Evolutionary conservation across 1,284 basidiomycete genomes (phyloP).

Genomic region (Anthracocystis setariae): DNA sequence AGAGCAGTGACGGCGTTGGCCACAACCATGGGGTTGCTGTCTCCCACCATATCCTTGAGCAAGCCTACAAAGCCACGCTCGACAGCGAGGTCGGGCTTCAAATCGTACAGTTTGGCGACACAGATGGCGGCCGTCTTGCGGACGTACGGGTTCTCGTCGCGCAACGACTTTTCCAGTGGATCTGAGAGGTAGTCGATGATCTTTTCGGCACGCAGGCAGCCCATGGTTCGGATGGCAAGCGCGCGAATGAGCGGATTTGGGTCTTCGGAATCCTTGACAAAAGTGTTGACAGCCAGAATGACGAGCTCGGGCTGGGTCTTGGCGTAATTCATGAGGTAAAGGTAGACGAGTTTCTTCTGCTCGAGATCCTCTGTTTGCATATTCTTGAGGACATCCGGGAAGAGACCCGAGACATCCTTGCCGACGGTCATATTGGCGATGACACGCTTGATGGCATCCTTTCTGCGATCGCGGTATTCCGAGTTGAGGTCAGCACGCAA

Average conservation of each 20-base stretch:
- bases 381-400: slow-evolving; percentile 94
- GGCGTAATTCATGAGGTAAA: slow-evolving; percentile 98
- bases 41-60: slow-evolving; percentile 84
- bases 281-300: slow-evolving; percentile 97
- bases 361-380: slow-evolving; percentile 94
- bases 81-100: slow-evolving; percentile 92
- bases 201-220: slow-evolving; percentile 94
- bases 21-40: slow-evolving; percentile 98
- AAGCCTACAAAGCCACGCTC: slow-evolving; percentile 94
- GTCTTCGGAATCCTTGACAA: slow-evolving; percentile 93
- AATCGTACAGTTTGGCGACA: slow-evolving; percentile 95
- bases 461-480: slow-evolving; percentile 91
- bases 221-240: slow-evolving; percentile 97
- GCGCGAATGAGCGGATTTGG: slow-evolving; percentile 95
- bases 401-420: slow-evolving; percentile 93
- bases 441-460: slow-evolving; percentile 93
- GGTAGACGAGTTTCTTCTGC: slow-evolving; percentile 96
- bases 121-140: slow-evolving; percentile 89
- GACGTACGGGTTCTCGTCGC: slow-evolving; percentile 90
- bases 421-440: slow-evolving; percentile 92
- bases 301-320: slow-evolving; percentile 97
- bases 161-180: slow-evolving; percentile 87
- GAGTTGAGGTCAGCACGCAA: slow-evolving; percentile 76
- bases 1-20: slow-evolving; percentile 92
- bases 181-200: slow-evolving; percentile 98